Evolutionary conservation across 139 green algal genomes (phyloP).

Genomic region (Deuterostichococcus epilithicus): DNA sequence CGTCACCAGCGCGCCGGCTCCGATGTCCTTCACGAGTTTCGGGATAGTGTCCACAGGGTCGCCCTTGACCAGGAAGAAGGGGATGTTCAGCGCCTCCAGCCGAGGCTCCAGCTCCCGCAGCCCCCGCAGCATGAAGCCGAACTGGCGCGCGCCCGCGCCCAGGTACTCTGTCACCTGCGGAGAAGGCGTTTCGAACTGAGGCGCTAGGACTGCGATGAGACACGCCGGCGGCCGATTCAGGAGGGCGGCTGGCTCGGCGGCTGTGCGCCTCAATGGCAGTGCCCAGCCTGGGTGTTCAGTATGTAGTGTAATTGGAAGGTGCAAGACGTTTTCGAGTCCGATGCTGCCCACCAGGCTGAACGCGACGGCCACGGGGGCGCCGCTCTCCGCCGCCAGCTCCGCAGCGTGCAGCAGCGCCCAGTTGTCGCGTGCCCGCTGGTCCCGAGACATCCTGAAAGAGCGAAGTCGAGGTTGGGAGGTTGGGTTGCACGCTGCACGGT

Average conservation of each 20-base stretch:
- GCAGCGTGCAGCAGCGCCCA: slow-evolving; percentile 89
- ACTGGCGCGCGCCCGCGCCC: slow-evolving; percentile 73
- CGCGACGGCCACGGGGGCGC: slow-evolving; percentile 55
- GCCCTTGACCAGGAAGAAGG: slow-evolving; percentile 74
- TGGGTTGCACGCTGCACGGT: not conserved
- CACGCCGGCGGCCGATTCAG: not conserved
- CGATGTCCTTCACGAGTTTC: slow-evolving; percentile 48
- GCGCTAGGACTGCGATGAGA: not conserved
- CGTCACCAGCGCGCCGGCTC: slow-evolving; percentile 78
- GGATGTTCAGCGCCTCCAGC: slow-evolving; percentile 58
- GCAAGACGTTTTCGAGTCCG: not conserved
- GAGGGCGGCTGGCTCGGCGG: too few relatives aligned
- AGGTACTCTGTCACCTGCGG: slow-evolving; percentile 66
- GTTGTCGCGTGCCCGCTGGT: slow-evolving; percentile 91
- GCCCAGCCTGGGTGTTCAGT: not conserved
- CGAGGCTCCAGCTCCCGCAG: slow-evolving; percentile 61
- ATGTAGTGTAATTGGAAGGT: not conserved
- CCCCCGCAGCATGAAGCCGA: slow-evolving; percentile 86
- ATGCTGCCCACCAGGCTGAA: slow-evolving; percentile 78
- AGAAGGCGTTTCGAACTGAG: not conserved
- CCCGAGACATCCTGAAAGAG: slow-evolving; percentile 74
- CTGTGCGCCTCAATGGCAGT: not conserved
- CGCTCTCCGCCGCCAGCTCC: slow-evolving; percentile 47
- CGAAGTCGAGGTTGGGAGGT: not conserved
- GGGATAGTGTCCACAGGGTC: slow-evolving; percentile 74